phyloP scores from a whole-genome alignment of 1,284 basidiomycete species.

The Moesziomyces parantarcticus region DNA sequence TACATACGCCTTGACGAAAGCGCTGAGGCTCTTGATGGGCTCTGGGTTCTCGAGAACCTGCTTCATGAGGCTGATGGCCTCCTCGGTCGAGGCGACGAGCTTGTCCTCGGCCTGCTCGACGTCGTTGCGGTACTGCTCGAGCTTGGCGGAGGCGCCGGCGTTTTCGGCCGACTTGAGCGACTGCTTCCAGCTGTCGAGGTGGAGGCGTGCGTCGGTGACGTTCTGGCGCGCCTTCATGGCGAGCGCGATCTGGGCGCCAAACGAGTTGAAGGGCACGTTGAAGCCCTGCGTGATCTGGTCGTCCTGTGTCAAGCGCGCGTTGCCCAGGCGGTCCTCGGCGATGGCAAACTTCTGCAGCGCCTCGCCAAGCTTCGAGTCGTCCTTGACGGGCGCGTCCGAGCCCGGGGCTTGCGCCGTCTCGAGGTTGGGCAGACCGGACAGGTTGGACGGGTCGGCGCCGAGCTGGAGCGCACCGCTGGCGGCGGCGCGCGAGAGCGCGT shows the following conservation, averaged over 20 bases:
- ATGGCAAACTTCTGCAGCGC: slow-evolving; percentile 82
- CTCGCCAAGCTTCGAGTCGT: slow-evolving; percentile 71
- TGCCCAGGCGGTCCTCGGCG: slow-evolving; percentile 88
- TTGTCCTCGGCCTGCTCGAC: slow-evolving; percentile 68
- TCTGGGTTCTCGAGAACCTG: slow-evolving; percentile 97
- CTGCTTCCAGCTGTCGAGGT: slow-evolving; percentile 65
- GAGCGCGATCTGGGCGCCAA: slow-evolving; percentile 64
- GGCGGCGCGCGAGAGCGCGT: slow-evolving; percentile 87
- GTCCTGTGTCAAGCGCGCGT: slow-evolving; percentile 86
- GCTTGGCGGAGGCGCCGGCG: slow-evolving; percentile 45
- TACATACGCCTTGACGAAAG: slow-evolving; percentile 87
- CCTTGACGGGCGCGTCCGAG: slow-evolving; percentile 27
- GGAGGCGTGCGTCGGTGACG: slow-evolving; percentile 64
- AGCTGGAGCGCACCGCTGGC: slow-evolving; percentile 76
- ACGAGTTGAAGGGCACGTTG: slow-evolving; percentile 80
- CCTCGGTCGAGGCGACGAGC: slow-evolving; percentile 95
- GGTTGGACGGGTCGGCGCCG: slow-evolving; percentile 54
- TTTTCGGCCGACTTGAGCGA: slow-evolving; percentile 61
- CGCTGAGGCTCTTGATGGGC: slow-evolving; percentile 90
- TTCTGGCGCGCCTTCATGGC: slow-evolving; percentile 64
- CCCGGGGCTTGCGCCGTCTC: slow-evolving; percentile 37
- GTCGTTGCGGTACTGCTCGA: slow-evolving; percentile 56
- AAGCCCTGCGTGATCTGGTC: slow-evolving; percentile 78
- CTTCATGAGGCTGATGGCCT: slow-evolving; percentile 98
- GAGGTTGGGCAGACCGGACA: slow-evolving; percentile 51